phyloP scores from a whole-genome alignment of 2,329 filamentous ascomycete species.

The Neofusicoccum ribis region DNA sequence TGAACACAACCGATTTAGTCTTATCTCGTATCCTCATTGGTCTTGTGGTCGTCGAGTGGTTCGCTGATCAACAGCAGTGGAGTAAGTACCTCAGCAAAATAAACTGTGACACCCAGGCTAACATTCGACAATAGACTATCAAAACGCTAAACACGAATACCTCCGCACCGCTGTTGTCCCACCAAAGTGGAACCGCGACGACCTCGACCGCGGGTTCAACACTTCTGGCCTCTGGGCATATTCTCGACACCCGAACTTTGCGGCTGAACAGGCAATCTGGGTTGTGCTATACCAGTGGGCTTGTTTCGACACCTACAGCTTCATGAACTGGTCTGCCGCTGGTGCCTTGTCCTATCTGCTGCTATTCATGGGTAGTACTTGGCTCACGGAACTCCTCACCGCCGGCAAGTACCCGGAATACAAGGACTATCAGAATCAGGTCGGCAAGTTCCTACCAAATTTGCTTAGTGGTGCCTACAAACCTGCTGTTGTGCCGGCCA shows the following conservation, averaged over 20 bases:
- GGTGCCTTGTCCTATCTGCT: constrained; percentile 71
- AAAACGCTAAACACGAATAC: constrained; percentile 77
- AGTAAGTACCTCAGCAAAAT: constrained; percentile 46
- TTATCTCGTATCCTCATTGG: constrained; percentile 58
- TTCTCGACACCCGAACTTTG: constrained; percentile 92
- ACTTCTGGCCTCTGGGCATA: constrained; percentile 82
- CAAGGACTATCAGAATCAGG: constrained; percentile 74
- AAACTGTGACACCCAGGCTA: background rate
- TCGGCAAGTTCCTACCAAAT: constrained; percentile 77
- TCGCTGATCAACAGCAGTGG: constrained; percentile 95
- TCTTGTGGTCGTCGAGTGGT: constrained; percentile 67
- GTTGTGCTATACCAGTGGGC: constrained; percentile 84
- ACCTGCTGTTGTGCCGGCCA: background rate
- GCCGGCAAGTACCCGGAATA: constrained; percentile 87
- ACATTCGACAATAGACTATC: constrained; percentile 59
- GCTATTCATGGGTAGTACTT: constrained; percentile 87
- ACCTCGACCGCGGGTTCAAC: constrained; percentile 87
- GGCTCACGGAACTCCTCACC: constrained; percentile 81
- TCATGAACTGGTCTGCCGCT: constrained; percentile 75
- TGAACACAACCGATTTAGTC: constrained; percentile 55
- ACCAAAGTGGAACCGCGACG: constrained; percentile 62
- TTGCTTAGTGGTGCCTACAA: background rate
- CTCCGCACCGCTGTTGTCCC: constrained; percentile 71
- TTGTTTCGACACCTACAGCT: constrained; percentile 68
- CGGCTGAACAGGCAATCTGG: constrained; percentile 90